Evolutionary conservation across 441 rosid genomes (phyloP).

Genomic region (Populus hybrid): DNA sequence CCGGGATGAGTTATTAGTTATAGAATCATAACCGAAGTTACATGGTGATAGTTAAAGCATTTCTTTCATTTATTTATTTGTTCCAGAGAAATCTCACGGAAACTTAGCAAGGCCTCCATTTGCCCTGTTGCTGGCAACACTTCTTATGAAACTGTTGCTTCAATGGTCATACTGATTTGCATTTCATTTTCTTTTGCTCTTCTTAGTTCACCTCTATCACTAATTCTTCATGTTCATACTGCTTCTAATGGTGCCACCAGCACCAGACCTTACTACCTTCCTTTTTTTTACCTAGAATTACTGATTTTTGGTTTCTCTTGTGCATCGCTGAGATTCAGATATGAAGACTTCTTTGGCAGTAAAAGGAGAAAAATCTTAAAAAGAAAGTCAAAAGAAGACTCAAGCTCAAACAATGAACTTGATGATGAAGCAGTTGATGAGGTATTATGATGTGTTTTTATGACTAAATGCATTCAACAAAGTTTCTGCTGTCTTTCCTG

Average conservation of each 20-base stretch:
- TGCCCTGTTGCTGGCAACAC: not conserved
- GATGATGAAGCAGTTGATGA: slow-evolving; percentile 26
- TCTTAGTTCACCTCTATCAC: too few species aligned
- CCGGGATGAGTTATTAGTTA: not conserved
- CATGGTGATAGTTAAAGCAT: not conserved
- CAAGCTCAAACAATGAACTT: slow-evolving; percentile 13
- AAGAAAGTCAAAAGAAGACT: slow-evolving; percentile 37
- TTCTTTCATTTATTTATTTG: too few species aligned
- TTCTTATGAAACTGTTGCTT: not conserved
- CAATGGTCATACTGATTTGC: not conserved
- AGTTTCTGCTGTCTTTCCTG: not conserved
- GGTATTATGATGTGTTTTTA: slow-evolving; percentile 25
- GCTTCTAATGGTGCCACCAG: not conserved
- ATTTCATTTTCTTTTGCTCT: not conserved
- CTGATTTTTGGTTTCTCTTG: slow-evolving; percentile 6
- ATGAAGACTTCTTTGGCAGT: slow-evolving; percentile 71
- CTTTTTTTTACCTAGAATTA: not conserved
- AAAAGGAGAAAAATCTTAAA: slow-evolving; percentile 39
- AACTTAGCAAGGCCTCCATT: not conserved
- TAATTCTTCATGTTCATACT: too few species aligned
- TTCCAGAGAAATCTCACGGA: too few species aligned
- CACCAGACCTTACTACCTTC: not conserved
- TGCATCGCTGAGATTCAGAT: slow-evolving; percentile 38
- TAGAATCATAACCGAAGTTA: not conserved
- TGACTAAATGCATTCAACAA: not conserved